Evolutionary conservation across 2,329 filamentous ascomycete species (phyloP), one percentile per base, ranked within the genome.

Genomic region (Talaromyces sp.): DNA sequence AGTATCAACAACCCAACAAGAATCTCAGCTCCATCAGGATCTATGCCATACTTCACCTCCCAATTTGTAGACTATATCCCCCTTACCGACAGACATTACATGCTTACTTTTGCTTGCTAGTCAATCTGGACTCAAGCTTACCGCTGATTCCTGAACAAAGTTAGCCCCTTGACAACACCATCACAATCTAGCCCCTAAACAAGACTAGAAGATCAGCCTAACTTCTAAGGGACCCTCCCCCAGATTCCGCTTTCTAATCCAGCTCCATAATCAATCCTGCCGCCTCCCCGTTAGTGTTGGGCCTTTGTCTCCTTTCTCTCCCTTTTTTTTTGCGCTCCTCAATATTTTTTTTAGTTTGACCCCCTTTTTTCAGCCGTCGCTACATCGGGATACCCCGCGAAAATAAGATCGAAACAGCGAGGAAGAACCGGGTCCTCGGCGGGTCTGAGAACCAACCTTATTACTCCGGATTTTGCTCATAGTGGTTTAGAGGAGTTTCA

Each of bases 341-440:
- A 8, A 37, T 15, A 21, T 19, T 31, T 50, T 50, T 50, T 35
- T 56, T 33, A 9, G 13, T 3, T n/a, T n/a, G n/a, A n/a, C 39
- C 25, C 40, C 40, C 11, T 36, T 55, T 37, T 50, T 41, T 28
- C 35, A 22, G 35, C 31, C 39, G 35, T n/a, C 28, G 46, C 36
- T 51, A 50, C 35, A 58, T 53, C 40, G 52, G 41, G 17, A 48
- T 53, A 54, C 57, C 52, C 57, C 57, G 43, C 57, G 52, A 59
- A 59, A 54, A 58, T 22, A 45, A 21, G 28, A 57, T 35, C 25
- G 37, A 45, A 48, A 21, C n/a, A 48, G 50, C 57, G 57, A 59
- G 28, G 51, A 59, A 59, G 55, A 59, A 51, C 37, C 57, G 57
- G 57, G 46, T 50, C 52, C 28, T 33, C 35, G 33, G 51, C 41